These are phyloP conservation scores for Fraxinus excelsior DNA, from an alignment of 257 asterid species.

Conservation along the genomic window DNA sequence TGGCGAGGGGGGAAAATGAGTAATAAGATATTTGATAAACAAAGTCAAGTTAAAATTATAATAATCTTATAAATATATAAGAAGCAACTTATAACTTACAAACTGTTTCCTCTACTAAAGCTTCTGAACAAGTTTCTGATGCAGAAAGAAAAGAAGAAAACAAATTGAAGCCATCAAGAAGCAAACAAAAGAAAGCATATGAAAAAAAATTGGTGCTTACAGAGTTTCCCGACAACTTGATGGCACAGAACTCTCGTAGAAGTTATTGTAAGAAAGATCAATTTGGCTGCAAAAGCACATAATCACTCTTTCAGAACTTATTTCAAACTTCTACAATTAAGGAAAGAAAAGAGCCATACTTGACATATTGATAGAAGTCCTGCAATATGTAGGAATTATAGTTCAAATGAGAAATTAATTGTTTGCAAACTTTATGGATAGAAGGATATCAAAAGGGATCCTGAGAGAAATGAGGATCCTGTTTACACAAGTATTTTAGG, in stretches of 20 bases:
- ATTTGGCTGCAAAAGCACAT: constrained; percentile 37
- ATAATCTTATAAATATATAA: background rate
- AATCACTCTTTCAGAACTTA: constrained; percentile 7
- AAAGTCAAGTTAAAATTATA: background rate
- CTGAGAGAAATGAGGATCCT: background rate
- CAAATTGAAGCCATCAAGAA: background rate
- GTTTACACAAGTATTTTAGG: background rate
- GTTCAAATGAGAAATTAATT: background rate
- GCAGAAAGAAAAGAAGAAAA: constrained; percentile 13
- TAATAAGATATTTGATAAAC: background rate
- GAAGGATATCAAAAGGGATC: background rate
- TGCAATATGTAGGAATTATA: too few species aligned
- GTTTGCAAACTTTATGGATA: background rate
- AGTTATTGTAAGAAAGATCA: constrained; percentile 65
- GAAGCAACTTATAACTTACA: constrained; percentile 36
- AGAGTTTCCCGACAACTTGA: constrained; percentile 44
- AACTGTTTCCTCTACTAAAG: constrained; percentile 32
- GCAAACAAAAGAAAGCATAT: background rate
- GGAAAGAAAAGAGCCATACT: background rate
- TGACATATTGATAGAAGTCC: too few species aligned
- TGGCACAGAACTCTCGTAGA: constrained; percentile 38
- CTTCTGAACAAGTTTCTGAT: constrained; percentile 67
- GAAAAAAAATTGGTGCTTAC: constrained; percentile 34
- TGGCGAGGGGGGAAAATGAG: background rate
- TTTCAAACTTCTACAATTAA: background rate